Base-by-base conservation (phyloP, 1,284 basidiomycete genomes). In the Phlebopus sp. region DNA sequence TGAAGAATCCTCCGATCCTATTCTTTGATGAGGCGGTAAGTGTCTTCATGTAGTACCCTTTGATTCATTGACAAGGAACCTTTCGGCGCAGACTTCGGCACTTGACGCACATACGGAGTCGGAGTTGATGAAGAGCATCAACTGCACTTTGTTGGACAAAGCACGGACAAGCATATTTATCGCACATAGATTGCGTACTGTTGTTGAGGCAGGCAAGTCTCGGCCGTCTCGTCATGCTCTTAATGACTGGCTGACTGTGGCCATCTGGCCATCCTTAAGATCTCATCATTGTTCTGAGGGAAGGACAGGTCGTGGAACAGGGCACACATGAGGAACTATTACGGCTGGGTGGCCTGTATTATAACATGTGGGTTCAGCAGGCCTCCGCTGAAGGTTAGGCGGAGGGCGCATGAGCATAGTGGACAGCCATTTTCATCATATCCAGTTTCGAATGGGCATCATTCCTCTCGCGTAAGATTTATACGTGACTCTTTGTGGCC, bases 1-100 rank as follows among this genome's bases (percentile, higher is more conserved):
- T 99, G 42, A 98, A 98, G 71, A 89, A 99, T 66, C 92, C 96
- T 0, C 85, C 86, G 3, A 97, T 98, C 60, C 64, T 98, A 60
- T 97, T 99, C 74, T 98, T 99, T 60, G 96, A 99, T 63, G 96
- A 99, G 70, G 96, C 97, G 29, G 92, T 92, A 58, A 65, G 88
- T 75, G 34, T 44, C 41, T 21, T 35, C 21, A 3, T 25, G 31
- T 31, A 27, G 5, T 29, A 14, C 27, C 21, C 19, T n/a, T 4
- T n/a, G 5, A 10, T 36, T 44, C 46, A 38, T 34, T 41, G 14
- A 14, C 53, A 35, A 56, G 27, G 10, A 25, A 29, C 25, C 19
- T 31, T 13, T 19, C 30, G 25, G 31, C 18, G 15, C 54, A 94
- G 84, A 99, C 97, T 0, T 97, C 93, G 0, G 93, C 96, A 0